Percentiles rank a stretch among this genome's conserved stretches.
phyloP scores from a whole-genome alignment of 352 stramenopile genomes.

The Bremia lactucae region DNA sequence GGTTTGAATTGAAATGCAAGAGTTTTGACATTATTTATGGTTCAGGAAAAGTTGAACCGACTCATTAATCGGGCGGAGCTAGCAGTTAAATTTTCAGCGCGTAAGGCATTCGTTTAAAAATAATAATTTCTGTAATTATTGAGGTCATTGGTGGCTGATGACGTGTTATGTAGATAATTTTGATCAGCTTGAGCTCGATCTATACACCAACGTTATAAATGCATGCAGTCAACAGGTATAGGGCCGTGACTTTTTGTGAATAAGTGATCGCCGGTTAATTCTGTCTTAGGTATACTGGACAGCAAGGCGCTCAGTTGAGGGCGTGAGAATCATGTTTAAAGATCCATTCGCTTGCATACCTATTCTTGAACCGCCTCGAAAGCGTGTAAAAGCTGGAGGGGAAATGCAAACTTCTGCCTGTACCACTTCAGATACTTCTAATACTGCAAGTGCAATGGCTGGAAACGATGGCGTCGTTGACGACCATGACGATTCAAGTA shows the following conservation, averaged over 20 bases:
- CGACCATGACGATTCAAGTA: conserved; percentile 13
- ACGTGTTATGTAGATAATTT: conserved; percentile 47
- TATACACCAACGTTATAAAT: conserved; percentile 57
- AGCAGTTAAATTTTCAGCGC: conserved; percentile 56
- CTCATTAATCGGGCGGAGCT: conserved; percentile 80
- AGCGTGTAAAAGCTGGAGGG: conserved; percentile 53
- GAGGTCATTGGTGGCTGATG: neutral
- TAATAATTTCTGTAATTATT: too few species aligned
- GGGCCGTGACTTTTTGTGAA: neutral
- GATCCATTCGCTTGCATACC: conserved; percentile 61
- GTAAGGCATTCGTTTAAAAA: too few species aligned
- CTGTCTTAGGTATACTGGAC: conserved; percentile 51
- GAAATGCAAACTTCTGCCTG: conserved; percentile 15
- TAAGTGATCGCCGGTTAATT: too few species aligned
- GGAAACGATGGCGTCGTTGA: conserved; percentile 7
- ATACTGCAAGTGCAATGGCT: conserved; percentile 11
- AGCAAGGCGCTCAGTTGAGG: conserved; percentile 58
- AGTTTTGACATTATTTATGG: neutral
- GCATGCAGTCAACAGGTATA: conserved; percentile 48
- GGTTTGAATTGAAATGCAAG: neutral
- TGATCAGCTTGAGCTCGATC: conserved; percentile 72
- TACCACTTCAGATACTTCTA: neutral
- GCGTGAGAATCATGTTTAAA: conserved; percentile 69
- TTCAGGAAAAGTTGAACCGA: conserved; percentile 69
- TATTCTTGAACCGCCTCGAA: conserved; percentile 56